Percentiles rank a stretch among this genome's conserved stretches.
phyloP scores from a whole-genome alignment of 1,284 basidiomycete genomes.

The Sanguinoderma infundibulare region DNA sequence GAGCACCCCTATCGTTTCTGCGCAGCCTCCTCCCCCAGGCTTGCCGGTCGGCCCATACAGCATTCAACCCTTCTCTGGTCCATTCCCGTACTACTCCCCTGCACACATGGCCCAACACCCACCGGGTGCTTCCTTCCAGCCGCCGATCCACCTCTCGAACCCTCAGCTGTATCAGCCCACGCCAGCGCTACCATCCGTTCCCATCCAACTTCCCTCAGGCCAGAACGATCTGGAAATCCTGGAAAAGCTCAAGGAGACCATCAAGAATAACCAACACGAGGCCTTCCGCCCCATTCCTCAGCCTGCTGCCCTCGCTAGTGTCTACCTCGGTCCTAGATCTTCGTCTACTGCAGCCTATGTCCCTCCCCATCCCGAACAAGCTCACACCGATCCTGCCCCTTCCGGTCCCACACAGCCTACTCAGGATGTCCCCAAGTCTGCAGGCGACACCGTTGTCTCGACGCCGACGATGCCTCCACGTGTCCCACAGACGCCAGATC shows the following conservation, averaged over 20 bases:
- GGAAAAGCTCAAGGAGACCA: slow-evolving; percentile 71
- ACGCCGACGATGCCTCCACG: slow-evolving; percentile 10
- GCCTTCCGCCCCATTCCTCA: slow-evolving; percentile 67
- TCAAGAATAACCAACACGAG: slow-evolving; percentile 73
- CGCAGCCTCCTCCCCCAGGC: slow-evolving; percentile 20
- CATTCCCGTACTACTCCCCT: slow-evolving; percentile 34
- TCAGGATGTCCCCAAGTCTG: slow-evolving; percentile 5
- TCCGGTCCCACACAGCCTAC: slow-evolving; percentile 11
- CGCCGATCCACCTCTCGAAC: slow-evolving; percentile 30
- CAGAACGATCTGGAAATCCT: slow-evolving; percentile 70
- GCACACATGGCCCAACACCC: slow-evolving; percentile 22
- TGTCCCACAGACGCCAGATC: slow-evolving; percentile 14
- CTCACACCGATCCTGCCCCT: slow-evolving; percentile 23
- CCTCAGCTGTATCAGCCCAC: slow-evolving; percentile 20
- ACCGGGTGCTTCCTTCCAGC: slow-evolving; percentile 19
- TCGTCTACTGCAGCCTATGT: slow-evolving; percentile 30
- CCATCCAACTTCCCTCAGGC: slow-evolving; percentile 29
- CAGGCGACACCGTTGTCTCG: slow-evolving; percentile 7
- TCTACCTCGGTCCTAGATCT: slow-evolving; percentile 57
- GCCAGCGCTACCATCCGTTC: slow-evolving; percentile 14
- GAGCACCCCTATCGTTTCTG: slow-evolving; percentile 29
- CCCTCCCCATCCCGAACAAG: slow-evolving; percentile 50
- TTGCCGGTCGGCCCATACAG: slow-evolving; percentile 24
- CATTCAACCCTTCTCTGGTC: slow-evolving; percentile 17
- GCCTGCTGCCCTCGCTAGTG: slow-evolving; percentile 61